A percentile compares a stretch with the other conserved stretches of the same genome.
Conservation (phyloP, 2,329 filamentous ascomycete species). For the Colletotrichum tofieldiae region DNA sequence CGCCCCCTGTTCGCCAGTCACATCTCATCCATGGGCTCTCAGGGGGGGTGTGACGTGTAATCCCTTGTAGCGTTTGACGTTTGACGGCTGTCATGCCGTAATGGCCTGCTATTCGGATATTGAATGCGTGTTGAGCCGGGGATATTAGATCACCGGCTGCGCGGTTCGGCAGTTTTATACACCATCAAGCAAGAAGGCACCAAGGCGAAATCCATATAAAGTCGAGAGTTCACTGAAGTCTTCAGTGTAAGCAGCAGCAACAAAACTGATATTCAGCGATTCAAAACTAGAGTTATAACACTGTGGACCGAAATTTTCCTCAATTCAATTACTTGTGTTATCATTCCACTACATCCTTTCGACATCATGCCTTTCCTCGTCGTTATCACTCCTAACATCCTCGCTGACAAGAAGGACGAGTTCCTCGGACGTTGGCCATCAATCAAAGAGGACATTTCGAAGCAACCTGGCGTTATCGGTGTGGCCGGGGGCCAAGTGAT, state of each 20-base stretch:
- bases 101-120: not conserved
- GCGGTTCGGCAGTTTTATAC: not conserved
- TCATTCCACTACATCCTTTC: not conserved
- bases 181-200: not conserved
- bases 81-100: slow-evolving; percentile 10
- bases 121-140: not conserved
- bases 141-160: not conserved
- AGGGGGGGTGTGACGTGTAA: not conserved
- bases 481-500: slow-evolving; percentile 27
- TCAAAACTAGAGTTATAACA: not conserved
- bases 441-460: slow-evolving; percentile 23
- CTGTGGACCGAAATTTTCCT: not conserved
- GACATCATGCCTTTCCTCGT: slow-evolving; percentile 35
- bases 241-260: fast-evolving
- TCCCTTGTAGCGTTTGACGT: not conserved
- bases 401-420: slow-evolving; percentile 37
- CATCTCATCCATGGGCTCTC: not conserved
- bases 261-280: not conserved
- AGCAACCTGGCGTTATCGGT: slow-evolving; percentile 31
- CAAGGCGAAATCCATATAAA: not conserved
- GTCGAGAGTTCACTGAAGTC: fast-evolving
- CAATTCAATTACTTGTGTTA: fast-evolving
- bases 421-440: slow-evolving; percentile 31
- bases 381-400: slow-evolving; percentile 25
- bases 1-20: not conserved